These are phyloP conservation scores for Aspergillus sp. DNA, from an alignment of 2,329 filamentous ascomycete species.

Conservation along the genomic window DNA sequence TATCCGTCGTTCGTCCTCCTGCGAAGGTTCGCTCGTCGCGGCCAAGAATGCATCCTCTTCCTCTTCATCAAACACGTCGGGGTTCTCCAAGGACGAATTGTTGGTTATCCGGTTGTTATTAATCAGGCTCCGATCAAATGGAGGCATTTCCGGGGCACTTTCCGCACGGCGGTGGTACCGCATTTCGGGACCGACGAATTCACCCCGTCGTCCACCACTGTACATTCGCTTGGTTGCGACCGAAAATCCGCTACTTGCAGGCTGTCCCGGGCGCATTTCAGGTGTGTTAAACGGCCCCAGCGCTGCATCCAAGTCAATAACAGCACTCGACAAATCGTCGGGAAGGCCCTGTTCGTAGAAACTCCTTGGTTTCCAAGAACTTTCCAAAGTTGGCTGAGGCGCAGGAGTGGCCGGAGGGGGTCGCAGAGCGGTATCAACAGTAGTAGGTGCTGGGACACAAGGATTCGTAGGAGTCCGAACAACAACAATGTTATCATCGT, in stretches of 20 bases:
- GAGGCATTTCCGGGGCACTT: conserved; percentile 43
- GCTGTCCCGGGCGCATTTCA: conserved; percentile 29
- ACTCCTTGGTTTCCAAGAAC: conserved; percentile 36
- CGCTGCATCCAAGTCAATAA: conserved; percentile 91
- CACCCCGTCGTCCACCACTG: conserved; percentile 40
- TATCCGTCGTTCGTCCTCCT: conserved; percentile 8
- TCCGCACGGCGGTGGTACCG: conserved; percentile 44
- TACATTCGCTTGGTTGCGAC: conserved; percentile 39
- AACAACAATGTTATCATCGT: conserved; percentile 43
- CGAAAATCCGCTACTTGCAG: conserved; percentile 30
- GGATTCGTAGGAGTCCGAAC: conserved; percentile 37
- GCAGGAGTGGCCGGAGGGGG: background rate
- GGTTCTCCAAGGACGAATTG: conserved; percentile 31
- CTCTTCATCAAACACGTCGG: conserved; percentile 44
- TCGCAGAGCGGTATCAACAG: conserved; percentile 8
- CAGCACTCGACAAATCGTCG: conserved; percentile 62
- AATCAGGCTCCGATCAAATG: conserved; percentile 38
- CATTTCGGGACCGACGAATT: conserved; percentile 42
- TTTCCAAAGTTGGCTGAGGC: conserved; percentile 22
- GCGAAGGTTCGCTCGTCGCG: conserved; percentile 26
- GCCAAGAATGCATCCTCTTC: conserved; percentile 44
- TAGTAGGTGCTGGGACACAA: conserved; percentile 19
- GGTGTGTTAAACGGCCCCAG: conserved; percentile 81
- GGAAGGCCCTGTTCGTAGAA: conserved; percentile 40
- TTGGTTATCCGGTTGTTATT: conserved; percentile 31